Percentiles rank a stretch among this genome's conserved stretches.
Evolutionary conservation across 73 alveolate species (phyloP).

Genomic region (Tetrahymena malaccensis): DNA sequence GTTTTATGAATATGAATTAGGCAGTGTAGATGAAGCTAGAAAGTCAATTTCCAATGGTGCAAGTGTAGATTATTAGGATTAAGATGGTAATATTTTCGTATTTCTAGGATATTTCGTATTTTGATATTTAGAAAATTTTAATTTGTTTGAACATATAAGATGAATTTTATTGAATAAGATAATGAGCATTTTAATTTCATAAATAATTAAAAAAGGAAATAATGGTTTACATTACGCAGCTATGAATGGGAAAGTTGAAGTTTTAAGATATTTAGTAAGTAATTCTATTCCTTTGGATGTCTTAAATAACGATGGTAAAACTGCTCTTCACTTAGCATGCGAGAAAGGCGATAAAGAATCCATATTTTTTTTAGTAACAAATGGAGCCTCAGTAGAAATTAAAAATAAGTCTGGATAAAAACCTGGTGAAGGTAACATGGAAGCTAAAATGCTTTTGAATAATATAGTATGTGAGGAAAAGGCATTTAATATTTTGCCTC

Average conservation of each 20-base stretch:
- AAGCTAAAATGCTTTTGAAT: slow-evolving; percentile 10
- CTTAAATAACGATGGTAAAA: not conserved
- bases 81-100: not conserved
- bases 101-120: not conserved
- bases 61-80: not conserved
- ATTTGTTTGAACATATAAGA: no score
- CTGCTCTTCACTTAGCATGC: slow-evolving; percentile 49
- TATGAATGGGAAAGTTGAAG: not conserved
- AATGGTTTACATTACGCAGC: not conserved
- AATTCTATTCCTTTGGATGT: not conserved
- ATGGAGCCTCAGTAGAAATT: slow-evolving; percentile 33
- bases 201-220: not conserved
- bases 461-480: slow-evolving; percentile 10
- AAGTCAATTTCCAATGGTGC: not conserved
- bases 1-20: not conserved
- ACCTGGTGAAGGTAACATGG: slow-evolving; percentile 34
- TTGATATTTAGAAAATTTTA: no score
- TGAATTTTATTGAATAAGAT: no score
- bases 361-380: slow-evolving; percentile 33
- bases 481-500: slow-evolving; percentile 17
- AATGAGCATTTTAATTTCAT: not conserved
- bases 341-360: slow-evolving; percentile 36
- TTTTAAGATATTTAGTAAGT: not conserved
- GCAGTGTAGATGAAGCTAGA: not conserved
- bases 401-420: slow-evolving; percentile 31